Evolutionary conservation across 1,139 yeast genomes (phyloP).

Genomic region (Hanseniaspora sp.): DNA sequence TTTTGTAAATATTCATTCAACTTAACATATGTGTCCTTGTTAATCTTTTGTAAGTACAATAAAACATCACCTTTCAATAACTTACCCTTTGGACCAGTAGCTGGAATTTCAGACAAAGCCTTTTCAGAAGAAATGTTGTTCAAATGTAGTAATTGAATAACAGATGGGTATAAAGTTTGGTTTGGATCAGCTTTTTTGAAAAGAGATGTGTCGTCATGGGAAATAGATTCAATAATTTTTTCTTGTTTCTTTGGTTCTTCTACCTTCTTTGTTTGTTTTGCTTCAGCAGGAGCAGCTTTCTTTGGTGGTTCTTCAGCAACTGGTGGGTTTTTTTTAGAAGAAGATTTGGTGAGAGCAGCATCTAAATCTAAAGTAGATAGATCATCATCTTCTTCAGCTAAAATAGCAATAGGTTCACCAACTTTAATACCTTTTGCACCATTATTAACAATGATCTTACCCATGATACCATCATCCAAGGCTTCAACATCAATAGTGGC

Average conservation of each 20-base stretch:
- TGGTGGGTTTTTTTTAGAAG: too few species aligned
- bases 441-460: slow-evolving; percentile 57
- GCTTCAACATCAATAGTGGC: slow-evolving; percentile 92
- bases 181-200: slow-evolving; percentile 42
- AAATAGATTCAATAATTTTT: slow-evolving; percentile 13
- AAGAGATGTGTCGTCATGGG: slow-evolving; percentile 13
- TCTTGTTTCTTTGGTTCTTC: slow-evolving; percentile 14
- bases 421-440: slow-evolving; percentile 75
- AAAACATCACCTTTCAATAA: slow-evolving; percentile 82
- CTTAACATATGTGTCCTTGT: slow-evolving; percentile 41
- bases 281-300: slow-evolving; percentile 4
- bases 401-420: slow-evolving; percentile 77
- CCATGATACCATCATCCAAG: slow-evolving; percentile 79
- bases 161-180: slow-evolving; percentile 74
- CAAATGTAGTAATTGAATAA: slow-evolving; percentile 49
- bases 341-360: slow-evolving; percentile 27
- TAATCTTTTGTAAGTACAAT: slow-evolving; percentile 66
- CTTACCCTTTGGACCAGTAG: slow-evolving; percentile 85
- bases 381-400: slow-evolving; percentile 86
- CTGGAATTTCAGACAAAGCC: slow-evolving; percentile 59
- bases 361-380: slow-evolving; percentile 55
- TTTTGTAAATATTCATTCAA: slow-evolving; percentile 49
- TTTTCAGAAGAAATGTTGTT: slow-evolving; percentile 55
- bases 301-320: slow-evolving; percentile 23
- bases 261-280: slow-evolving; percentile 20